These are phyloP conservation scores for Pyrrhoderma lamaoense DNA, from an alignment of 1,284 basidiomycete species.

Conservation along the genomic window DNA sequence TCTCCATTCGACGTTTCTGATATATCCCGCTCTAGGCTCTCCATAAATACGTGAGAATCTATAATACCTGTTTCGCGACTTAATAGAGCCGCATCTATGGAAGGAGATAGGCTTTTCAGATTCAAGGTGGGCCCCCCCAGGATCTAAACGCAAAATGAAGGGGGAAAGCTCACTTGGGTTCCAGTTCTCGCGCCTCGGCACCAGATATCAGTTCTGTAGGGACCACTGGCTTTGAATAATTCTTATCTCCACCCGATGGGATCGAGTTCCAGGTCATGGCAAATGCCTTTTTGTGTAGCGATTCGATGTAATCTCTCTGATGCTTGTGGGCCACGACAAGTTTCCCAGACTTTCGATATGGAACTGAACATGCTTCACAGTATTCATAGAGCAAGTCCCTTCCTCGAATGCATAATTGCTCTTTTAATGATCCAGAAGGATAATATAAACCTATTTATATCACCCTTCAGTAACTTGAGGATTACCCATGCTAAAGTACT, in stretches of 20 bases:
- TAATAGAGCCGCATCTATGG: conserved; percentile 71
- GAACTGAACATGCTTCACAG: conserved; percentile 62
- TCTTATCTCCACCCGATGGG: conserved; percentile 22
- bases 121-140: too few species aligned
- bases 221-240: conserved; percentile 32
- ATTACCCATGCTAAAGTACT: conserved; percentile 10
- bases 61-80: conserved; percentile 89
- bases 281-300: conserved; percentile 58
- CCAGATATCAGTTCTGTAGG: conserved; percentile 67
- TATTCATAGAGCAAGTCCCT: conserved; percentile 79
- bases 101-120: conserved; percentile 40
- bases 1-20: conserved; percentile 63
- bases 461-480: neutral
- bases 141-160: too few species aligned
- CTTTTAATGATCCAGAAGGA: conserved; percentile 81
- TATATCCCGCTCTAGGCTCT: conserved; percentile 75
- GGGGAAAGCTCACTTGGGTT: conserved; percentile 48
- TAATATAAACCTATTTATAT: conserved; percentile 65
- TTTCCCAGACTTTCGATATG: conserved; percentile 76
- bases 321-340: conserved; percentile 70
- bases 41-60: conserved; percentile 79
- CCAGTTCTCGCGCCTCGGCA: conserved; percentile 66
- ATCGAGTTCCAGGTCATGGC: conserved; percentile 45
- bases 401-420: conserved; percentile 80
- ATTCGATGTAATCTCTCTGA: conserved; percentile 65